These are phyloP conservation scores for Phytophthora kernoviae DNA, from an alignment of 352 stramenopile genomes.

Conservation along the genomic window DNA sequence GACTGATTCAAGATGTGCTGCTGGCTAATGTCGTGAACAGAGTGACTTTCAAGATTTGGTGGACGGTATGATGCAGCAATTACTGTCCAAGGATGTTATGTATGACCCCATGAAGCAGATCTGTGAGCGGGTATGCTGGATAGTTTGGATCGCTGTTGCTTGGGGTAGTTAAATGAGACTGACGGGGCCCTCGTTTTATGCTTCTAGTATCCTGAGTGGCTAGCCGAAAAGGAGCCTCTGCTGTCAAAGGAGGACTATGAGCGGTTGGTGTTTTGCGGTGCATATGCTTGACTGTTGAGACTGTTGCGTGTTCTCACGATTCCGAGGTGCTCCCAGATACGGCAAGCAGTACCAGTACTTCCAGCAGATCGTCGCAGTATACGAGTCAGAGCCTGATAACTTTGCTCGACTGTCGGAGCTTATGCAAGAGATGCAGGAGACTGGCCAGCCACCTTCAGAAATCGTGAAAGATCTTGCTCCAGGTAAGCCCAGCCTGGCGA, in stretches of 20 bases:
- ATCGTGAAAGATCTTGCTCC: conserved; percentile 99
- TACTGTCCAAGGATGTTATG: conserved; percentile 98
- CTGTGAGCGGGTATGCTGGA: conserved; percentile 76
- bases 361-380: conserved; percentile 95
- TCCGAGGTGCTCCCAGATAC: conserved; percentile 60
- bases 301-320: conserved; percentile 4
- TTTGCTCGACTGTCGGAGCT: conserved; percentile 95
- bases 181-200: background rate
- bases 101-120: conserved; percentile 98
- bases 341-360: conserved; percentile 98
- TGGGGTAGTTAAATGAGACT: background rate
- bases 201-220: conserved; percentile 94
- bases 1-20: background rate
- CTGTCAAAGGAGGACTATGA: conserved; percentile 94
- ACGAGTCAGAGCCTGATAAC: conserved; percentile 97
- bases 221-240: conserved; percentile 92
- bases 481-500: conserved; percentile 33
- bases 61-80: conserved; percentile 98
- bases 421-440: conserved; percentile 96
- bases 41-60: conserved; percentile 93
- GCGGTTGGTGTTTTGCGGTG: conserved; percentile 34
- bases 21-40: conserved; percentile 27
- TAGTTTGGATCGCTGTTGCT: background rate
- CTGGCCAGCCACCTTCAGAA: conserved; percentile 94
- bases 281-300: background rate